Conservation (phyloP, 129 eudicot genomes). For the Oenanthe sinensis region DNA sequence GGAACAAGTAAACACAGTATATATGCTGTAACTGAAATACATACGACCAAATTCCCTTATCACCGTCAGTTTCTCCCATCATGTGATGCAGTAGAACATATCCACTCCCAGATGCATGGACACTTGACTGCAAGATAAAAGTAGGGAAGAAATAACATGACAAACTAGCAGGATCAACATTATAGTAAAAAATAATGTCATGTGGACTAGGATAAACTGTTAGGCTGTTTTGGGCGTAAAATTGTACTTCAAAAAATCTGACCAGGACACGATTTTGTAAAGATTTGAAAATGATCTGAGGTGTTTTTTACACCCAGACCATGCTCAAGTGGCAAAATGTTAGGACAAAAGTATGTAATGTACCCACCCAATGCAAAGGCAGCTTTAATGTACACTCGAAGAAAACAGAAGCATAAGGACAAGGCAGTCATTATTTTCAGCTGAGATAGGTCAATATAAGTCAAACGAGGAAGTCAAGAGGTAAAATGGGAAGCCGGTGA, state of each 20-base stretch:
- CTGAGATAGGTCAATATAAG: too few species aligned
- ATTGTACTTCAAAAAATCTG: not conserved
- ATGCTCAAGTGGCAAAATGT: not conserved
- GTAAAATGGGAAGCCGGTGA: too few species aligned
- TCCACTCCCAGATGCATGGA: slow-evolving; percentile 91
- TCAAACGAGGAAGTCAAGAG: too few species aligned
- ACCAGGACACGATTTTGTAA: not conserved
- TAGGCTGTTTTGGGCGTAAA: not conserved
- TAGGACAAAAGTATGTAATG: not conserved
- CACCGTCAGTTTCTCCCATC: slow-evolving; percentile 99
- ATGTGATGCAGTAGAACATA: slow-evolving; percentile 95
- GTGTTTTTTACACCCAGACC: not conserved
- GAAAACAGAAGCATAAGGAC: too few species aligned
- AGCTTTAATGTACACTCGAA: too few species aligned
- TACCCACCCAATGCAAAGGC: too few species aligned
- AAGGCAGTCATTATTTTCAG: too few species aligned
- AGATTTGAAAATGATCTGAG: not conserved
- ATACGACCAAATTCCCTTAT: slow-evolving; percentile 98
- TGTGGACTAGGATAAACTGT: not conserved
- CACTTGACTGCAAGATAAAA: slow-evolving; percentile 55
- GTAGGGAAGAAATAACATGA: slow-evolving; percentile 2
- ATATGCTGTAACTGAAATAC: slow-evolving; percentile 34
- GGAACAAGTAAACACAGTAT: slow-evolving; percentile 9
- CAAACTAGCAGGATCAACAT: not conserved
- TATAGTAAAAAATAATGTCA: not conserved